Conservation (phyloP, 148 eudicot species). For the Persicaria maculosa region DNA sequence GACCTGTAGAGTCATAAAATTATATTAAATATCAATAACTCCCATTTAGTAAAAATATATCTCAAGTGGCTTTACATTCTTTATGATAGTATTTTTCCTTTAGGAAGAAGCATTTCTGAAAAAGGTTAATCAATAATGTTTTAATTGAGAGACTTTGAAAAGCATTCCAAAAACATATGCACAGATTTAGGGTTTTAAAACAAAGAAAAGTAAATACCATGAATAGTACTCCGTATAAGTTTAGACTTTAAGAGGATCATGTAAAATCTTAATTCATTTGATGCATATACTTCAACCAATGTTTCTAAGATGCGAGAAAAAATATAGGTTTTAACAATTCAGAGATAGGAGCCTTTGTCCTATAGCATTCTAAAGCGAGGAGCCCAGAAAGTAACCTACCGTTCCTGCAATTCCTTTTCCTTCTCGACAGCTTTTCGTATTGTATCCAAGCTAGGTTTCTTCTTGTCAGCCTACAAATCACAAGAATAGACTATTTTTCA, state of each 20-base stretch:
- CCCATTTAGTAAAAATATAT: constrained; percentile 14
- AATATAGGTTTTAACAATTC: too few relatives aligned
- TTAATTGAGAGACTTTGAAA: neutral
- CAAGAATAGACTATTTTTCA: too few relatives aligned
- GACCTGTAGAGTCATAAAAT: constrained; percentile 33
- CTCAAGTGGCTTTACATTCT: neutral
- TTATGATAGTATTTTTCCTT: neutral
- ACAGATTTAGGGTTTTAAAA: neutral
- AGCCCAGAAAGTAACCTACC: constrained; percentile 29
- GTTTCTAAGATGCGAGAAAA: too few relatives aligned
- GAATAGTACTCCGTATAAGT: too few relatives aligned
- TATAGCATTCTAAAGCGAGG: too few relatives aligned
- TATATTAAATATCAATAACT: neutral
- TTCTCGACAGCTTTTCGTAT: constrained; percentile 39
- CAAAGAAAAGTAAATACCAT: neutral
- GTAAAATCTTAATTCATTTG: neutral
- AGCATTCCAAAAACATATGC: neutral
- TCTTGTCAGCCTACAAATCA: constrained; percentile 38
- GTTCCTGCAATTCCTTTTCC: constrained; percentile 29
- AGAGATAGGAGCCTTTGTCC: too few relatives aligned
- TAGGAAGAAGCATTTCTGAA: neutral
- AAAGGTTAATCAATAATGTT: neutral
- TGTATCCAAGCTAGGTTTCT: constrained; percentile 42
- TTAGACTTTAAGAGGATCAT: neutral
- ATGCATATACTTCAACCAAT: neutral